Percentiles rank a stretch among this genome's conserved stretches.
Conservation (phyloP, 805 yeast species). For the Pichia nanzhaoensis region DNA sequence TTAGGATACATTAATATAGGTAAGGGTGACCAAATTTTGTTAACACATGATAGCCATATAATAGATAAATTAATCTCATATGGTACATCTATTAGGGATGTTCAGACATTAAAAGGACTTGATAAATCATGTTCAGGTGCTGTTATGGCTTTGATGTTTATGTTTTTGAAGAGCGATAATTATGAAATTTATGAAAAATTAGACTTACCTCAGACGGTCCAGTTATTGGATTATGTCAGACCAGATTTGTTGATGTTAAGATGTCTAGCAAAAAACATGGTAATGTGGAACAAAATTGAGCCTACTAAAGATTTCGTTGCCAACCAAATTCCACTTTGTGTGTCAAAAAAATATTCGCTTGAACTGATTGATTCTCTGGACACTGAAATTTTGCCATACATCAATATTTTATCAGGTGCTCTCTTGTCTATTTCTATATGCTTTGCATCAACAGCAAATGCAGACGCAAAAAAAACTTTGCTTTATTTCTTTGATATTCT, state of each 20-base stretch:
- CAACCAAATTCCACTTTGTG: slow-evolving; percentile 44
- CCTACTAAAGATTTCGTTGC: slow-evolving; percentile 49
- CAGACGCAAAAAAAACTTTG: slow-evolving; percentile 47
- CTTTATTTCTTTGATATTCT: slow-evolving; percentile 48
- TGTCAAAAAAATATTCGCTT: slow-evolving; percentile 29
- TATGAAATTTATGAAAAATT: slow-evolving; percentile 53
- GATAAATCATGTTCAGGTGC: slow-evolving; percentile 73
- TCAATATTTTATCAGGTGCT: slow-evolving; percentile 66
- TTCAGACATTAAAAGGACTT: slow-evolving; percentile 48
- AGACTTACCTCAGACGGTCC: slow-evolving; percentile 51
- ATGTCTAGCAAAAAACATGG: slow-evolving; percentile 54
- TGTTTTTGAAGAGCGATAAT: slow-evolving; percentile 64
- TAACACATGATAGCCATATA: slow-evolving; percentile 50
- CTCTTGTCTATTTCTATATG: slow-evolving; percentile 69
- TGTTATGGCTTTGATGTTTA: slow-evolving; percentile 64
- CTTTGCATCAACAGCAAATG: slow-evolving; percentile 64
- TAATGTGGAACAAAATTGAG: slow-evolving; percentile 65
- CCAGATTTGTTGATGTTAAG: slow-evolving; percentile 72
- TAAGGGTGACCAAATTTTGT: slow-evolving; percentile 52
- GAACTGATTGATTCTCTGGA: slow-evolving; percentile 33
- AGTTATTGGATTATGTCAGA: slow-evolving; percentile 59
- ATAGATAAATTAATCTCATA: slow-evolving; percentile 52
- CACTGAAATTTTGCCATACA: slow-evolving; percentile 56
- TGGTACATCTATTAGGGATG: slow-evolving; percentile 56
- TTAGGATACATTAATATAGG: slow-evolving; percentile 82